phyloP scores from a whole-genome alignment of 164 flowering plant genomes.

The Vitis labrusca region DNA sequence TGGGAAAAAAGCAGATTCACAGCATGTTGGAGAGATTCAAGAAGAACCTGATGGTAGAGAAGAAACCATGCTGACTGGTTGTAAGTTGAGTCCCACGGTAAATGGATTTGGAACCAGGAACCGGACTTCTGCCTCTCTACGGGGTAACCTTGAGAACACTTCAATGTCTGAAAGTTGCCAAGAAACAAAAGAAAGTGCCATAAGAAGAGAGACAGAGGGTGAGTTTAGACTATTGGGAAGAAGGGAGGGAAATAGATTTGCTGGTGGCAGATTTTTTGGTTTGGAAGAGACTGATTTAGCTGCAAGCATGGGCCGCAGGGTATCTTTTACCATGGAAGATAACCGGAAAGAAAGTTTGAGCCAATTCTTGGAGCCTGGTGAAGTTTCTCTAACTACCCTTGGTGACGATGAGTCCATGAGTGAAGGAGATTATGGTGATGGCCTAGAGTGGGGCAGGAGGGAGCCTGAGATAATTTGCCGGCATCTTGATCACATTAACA shows the following conservation, averaged over 20 bases:
- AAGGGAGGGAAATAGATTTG: constrained; percentile 28
- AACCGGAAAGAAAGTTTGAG: constrained; percentile 32
- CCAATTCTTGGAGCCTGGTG: constrained; percentile 46
- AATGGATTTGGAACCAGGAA: constrained; percentile 14
- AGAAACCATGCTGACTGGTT: constrained; percentile 1
- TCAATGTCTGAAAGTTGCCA: constrained; percentile 30
- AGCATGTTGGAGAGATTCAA: constrained; percentile 34
- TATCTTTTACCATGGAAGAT: constrained; percentile 60
- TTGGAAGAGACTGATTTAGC: constrained; percentile 50
- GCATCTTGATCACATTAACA: constrained; percentile 79
- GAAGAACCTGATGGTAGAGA: constrained; percentile 35
- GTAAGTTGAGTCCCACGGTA: constrained; percentile 3
- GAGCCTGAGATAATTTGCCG: constrained; percentile 80
- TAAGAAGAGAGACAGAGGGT: constrained; percentile 41
- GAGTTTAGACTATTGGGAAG: constrained; percentile 37
- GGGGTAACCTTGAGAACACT: constrained; percentile 20
- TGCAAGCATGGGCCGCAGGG: constrained; percentile 53
- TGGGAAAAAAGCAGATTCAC: constrained; percentile 17
- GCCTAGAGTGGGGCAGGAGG: constrained; percentile 63
- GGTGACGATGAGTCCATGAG: constrained; percentile 45
- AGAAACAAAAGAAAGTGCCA: constrained; percentile 35
- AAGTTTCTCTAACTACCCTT: constrained; percentile 36
- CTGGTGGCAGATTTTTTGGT: constrained; percentile 59
- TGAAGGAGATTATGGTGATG: constrained; percentile 68
- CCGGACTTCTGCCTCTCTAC: constrained; percentile 7